Conservation (phyloP, 257 asterid species). For the Gentiana straminea region DNA sequence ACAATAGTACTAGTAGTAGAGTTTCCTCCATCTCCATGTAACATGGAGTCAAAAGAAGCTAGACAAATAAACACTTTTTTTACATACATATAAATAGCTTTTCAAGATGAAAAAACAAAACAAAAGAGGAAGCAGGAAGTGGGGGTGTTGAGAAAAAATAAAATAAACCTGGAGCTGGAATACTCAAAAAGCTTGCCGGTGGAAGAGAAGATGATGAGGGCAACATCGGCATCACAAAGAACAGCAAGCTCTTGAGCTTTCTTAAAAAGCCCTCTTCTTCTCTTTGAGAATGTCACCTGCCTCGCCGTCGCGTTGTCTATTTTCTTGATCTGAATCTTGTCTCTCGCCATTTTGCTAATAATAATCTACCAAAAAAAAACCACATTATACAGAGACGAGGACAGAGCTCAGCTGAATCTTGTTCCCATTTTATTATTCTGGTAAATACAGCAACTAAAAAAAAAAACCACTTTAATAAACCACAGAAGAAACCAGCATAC, state of each 20-base stretch:
- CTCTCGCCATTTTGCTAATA: constrained; percentile 21
- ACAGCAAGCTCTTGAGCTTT: constrained; percentile 33
- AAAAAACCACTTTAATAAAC: constrained; percentile 2
- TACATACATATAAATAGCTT: background rate
- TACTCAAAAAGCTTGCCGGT: constrained; percentile 30
- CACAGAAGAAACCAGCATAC: background rate
- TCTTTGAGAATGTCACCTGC: constrained; percentile 38
- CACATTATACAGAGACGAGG: background rate
- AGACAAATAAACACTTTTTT: background rate
- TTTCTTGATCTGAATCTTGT: constrained; percentile 35
- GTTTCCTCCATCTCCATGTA: background rate
- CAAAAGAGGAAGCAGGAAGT: too few species aligned
- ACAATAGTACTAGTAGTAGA: background rate
- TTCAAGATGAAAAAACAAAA: background rate
- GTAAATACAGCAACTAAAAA: too few species aligned
- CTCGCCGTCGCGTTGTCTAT: constrained; percentile 31
- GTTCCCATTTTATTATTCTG: too few species aligned
- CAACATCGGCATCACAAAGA: constrained; percentile 35
- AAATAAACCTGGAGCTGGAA: constrained; percentile 24
- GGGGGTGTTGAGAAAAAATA: too few species aligned
- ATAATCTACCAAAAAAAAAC: too few species aligned
- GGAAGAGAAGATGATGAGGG: constrained; percentile 32
- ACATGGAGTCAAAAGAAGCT: background rate
- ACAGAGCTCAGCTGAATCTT: background rate
- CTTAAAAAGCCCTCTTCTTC: constrained; percentile 34